Base-by-base conservation (phyloP, 345 rosid species). In the Ceriops tagal region DNA sequence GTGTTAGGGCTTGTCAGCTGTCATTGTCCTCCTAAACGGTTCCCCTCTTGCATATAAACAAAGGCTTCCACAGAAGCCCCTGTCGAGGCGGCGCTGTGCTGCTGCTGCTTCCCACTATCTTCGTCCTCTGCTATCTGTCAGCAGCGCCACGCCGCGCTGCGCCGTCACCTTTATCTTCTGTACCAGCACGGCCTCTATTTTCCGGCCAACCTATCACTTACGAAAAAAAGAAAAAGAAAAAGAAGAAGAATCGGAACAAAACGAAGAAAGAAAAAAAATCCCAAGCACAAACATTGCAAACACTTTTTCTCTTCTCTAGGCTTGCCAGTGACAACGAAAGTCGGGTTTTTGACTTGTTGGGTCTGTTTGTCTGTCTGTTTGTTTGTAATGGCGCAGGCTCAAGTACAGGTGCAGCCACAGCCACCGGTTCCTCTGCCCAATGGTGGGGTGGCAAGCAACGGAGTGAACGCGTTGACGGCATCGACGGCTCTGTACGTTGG, bases 401-500 rank as follows among this genome's bases (percentile, higher is more conserved):
- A 73, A 55, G 53, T 61, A 28, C 72, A 66, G 46, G 47, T 30
- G 13, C 70, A 51, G 58, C 61, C 53, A 2, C 66, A 53, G 61
- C 4, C 34, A 0, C 55, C 31, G 15, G 43, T 31, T 9, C 24
- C 68, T n/a, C 27, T 68, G 32, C 26, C 39, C 27, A 4, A 4
- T 49, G 49, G 27, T 32, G 49, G 27, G 62, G 46, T 53, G 66
- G 61, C 8, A 9, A 21, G 39, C 31, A 64, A 34, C 30, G 52
- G 39, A 35, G 68, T 5, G 21, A 67, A 13, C 32, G 58, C 49
- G 34, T 21, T 65, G 47, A 37, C 20, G 1, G 15, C 68, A 1
- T 64, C 70, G 57, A 72, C 75, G 4, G 65, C 75, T 43, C 20
- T 72, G 19, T 63, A 63, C 19, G 69, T 64, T 24, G 74, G 68